Evolutionary conservation across 805 yeast species (phyloP).

Genomic region (Candida awuae): DNA sequence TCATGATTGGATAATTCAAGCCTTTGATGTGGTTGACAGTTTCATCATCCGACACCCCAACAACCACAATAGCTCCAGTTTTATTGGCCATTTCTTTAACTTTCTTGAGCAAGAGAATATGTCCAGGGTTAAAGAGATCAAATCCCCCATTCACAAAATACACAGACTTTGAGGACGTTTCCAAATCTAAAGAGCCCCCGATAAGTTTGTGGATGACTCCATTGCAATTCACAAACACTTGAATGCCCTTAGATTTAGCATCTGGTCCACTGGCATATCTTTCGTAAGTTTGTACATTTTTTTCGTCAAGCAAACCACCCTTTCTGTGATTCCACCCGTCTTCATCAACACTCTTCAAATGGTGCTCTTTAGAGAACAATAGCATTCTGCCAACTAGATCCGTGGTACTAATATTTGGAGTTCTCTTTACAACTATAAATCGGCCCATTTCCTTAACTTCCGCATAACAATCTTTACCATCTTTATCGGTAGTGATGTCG

Average conservation of each 20-base stretch:
- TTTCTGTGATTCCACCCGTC: conserved; percentile 15
- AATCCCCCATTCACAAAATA: conserved; percentile 73
- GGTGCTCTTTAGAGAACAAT: conserved; percentile 51
- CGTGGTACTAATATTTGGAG: conserved; percentile 91
- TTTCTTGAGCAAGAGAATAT: conserved; percentile 60
- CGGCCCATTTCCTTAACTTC: conserved; percentile 76
- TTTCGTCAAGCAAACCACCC: conserved; percentile 24
- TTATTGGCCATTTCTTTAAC: conserved; percentile 34
- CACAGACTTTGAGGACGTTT: conserved; percentile 22
- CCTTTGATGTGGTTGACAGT: conserved; percentile 52
- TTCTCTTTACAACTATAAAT: conserved; percentile 84
- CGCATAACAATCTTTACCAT: conserved; percentile 90
- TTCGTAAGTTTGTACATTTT: conserved; percentile 35
- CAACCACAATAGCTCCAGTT: conserved; percentile 42
- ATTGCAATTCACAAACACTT: conserved; percentile 40
- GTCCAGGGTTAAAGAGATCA: conserved; percentile 91
- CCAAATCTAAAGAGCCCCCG: conserved; percentile 6
- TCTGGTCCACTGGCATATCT: conserved; percentile 56
- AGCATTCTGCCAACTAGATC: conserved; percentile 89
- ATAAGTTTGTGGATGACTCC: conserved; percentile 22
- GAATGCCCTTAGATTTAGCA: conserved; percentile 52
- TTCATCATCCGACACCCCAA: conserved; percentile 59
- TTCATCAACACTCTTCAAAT: conserved; percentile 32
- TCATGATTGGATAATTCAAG: conserved; percentile 75
- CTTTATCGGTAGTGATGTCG: conserved; percentile 93